Conservation (phyloP, 352 stramenopile species). For the Globisporangium uncinulatum region DNA sequence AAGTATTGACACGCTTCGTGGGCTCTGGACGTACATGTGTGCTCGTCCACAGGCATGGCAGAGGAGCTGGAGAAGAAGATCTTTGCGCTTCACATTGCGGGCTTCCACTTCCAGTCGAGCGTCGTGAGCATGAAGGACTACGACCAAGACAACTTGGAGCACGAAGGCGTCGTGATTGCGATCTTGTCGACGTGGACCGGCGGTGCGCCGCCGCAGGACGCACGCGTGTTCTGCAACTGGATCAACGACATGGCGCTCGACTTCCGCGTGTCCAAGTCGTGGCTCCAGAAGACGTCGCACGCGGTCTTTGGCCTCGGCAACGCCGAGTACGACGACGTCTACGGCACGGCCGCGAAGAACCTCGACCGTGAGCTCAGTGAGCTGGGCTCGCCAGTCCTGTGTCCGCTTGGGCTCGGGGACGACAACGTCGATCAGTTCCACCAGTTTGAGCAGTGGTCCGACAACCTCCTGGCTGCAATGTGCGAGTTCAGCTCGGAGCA, state of each 20-base stretch:
- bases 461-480: constrained; percentile 73
- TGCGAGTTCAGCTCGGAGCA: constrained; percentile 64
- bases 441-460: constrained; percentile 79
- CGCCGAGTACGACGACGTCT: constrained; percentile 86
- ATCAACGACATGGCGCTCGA: constrained; percentile 86
- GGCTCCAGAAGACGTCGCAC: constrained; percentile 65
- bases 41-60: constrained; percentile 65
- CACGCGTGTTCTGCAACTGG: constrained; percentile 79
- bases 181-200: constrained; percentile 86
- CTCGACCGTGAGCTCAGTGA: constrained; percentile 52
- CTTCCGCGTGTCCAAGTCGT: constrained; percentile 85
- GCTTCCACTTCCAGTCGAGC: constrained; percentile 78
- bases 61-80: constrained; percentile 70
- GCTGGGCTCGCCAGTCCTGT: constrained; percentile 61
- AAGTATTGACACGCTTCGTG: too few species aligned
- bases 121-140: constrained; percentile 88
- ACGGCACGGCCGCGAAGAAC: constrained; percentile 74
- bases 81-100: constrained; percentile 73
- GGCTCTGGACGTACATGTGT: too few species aligned
- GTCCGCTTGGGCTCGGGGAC: constrained; percentile 61
- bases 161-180: constrained; percentile 76
- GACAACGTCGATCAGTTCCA: constrained; percentile 80
- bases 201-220: constrained; percentile 68
- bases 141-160: constrained; percentile 87
- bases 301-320: constrained; percentile 86